phyloP scores from a whole-genome alignment of 805 yeast genomes.

The Candida cerambycidarum region DNA sequence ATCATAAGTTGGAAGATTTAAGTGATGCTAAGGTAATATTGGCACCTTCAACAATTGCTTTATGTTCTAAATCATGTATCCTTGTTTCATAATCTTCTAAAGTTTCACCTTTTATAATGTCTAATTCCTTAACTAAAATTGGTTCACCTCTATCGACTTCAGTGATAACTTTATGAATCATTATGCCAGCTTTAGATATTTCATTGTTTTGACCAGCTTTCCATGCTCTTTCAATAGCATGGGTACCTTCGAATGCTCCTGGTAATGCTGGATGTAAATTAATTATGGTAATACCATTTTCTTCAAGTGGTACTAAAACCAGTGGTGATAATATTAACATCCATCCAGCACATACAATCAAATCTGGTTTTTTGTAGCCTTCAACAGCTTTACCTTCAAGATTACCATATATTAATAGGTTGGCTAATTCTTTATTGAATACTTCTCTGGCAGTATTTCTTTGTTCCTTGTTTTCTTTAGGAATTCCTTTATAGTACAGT shows the following conservation, averaged over 20 bases:
- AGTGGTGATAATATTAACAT: slow-evolving; percentile 84
- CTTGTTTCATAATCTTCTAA: slow-evolving; percentile 77
- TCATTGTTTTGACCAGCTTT: slow-evolving; percentile 87
- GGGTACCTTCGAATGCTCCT: slow-evolving; percentile 94
- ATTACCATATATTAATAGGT: slow-evolving; percentile 54
- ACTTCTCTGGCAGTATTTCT: slow-evolving; percentile 62
- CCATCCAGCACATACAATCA: slow-evolving; percentile 99
- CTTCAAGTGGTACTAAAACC: slow-evolving; percentile 64
- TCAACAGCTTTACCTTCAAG: slow-evolving; percentile 29
- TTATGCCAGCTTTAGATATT: slow-evolving; percentile 78
- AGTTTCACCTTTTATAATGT: slow-evolving; percentile 67
- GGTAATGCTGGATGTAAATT: slow-evolving; percentile 97
- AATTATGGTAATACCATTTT: slow-evolving; percentile 71
- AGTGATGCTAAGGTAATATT: slow-evolving; percentile 48
- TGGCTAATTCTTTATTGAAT: slow-evolving; percentile 80
- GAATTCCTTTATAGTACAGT: slow-evolving; percentile 68
- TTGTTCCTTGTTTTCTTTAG: slow-evolving; percentile 62
- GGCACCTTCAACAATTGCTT: slow-evolving; percentile 92
- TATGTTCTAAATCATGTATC: slow-evolving; percentile 82
- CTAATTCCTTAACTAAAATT: slow-evolving; percentile 74
- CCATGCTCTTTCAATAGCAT: slow-evolving; percentile 96
- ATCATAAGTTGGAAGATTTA: no score
- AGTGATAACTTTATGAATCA: slow-evolving; percentile 96
- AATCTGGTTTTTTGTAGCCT: slow-evolving; percentile 60
- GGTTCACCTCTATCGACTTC: slow-evolving; percentile 96